phyloP scores from a whole-genome alignment of 1,139 yeast species.

The Blastobotrys ciferrii region DNA sequence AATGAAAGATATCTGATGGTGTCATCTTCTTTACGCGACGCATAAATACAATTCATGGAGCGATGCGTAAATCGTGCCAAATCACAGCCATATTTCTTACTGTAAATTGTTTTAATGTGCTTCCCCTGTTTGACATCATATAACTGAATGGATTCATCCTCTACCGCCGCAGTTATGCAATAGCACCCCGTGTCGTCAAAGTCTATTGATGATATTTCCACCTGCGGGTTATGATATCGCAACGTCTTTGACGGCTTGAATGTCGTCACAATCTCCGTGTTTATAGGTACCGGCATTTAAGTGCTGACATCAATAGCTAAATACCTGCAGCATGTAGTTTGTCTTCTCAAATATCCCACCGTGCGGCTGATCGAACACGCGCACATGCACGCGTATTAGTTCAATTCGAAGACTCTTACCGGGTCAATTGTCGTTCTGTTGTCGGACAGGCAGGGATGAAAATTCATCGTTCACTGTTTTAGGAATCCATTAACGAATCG shows the following conservation, averaged over 20 bases:
- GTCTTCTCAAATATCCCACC: too few relatives aligned
- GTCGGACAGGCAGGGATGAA: too few relatives aligned
- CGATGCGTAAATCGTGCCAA: conserved; percentile 81
- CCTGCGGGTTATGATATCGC: conserved; percentile 41
- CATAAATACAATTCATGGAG: conserved; percentile 70
- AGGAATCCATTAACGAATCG: too few relatives aligned
- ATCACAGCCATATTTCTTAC: conserved; percentile 91
- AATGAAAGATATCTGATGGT: conserved; percentile 64
- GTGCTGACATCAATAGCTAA: too few relatives aligned
- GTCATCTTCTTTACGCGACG: conserved; percentile 67
- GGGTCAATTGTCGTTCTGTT: too few relatives aligned
- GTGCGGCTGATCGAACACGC: too few relatives aligned
- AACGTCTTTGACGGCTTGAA: conserved; percentile 60
- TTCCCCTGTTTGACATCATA: conserved; percentile 76
- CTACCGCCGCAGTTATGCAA: conserved; percentile 66
- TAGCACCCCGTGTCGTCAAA: conserved; percentile 85
- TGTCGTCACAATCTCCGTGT: conserved; percentile 45
- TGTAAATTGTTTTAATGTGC: conserved; percentile 52
- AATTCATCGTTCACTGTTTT: too few relatives aligned
- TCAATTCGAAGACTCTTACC: too few relatives aligned
- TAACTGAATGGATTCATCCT: conserved; percentile 79
- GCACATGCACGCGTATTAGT: too few relatives aligned
- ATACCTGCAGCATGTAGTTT: too few relatives aligned
- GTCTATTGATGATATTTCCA: conserved; percentile 74
- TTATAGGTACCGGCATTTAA: conserved; percentile 33